Evolutionary conservation across 2,329 filamentous ascomycete species (phyloP), one percentile per base, ranked within the genome.

Genomic region (Fusarium zealandicum): DNA sequence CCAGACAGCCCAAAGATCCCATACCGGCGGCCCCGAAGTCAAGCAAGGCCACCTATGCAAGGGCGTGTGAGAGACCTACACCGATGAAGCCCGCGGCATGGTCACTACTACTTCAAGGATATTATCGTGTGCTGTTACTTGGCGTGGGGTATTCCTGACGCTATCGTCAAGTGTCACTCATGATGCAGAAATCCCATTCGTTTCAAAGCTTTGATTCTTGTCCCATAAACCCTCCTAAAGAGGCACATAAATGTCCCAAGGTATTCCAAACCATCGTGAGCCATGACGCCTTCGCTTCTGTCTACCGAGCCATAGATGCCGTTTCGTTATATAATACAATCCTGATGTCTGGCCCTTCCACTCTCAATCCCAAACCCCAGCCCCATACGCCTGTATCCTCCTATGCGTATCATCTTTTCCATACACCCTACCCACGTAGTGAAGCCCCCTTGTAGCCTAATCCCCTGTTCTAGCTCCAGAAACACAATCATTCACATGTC

Each of bases 221-320:
- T 37, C 44, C 13, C n/a, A 22, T 25, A 41, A 16, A 31, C 53
- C 45, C 38, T 54, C 11, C 36, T 49, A 39, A 31, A 25, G 31
- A 41, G 28, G 14, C 43, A 54, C 18, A 30, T 25, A 39, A 51
- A 39, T 33, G 30, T 44, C 44, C 32, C 14, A 20, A 46, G 40
- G 25, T 32, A 22, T 33, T 30, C 10, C 27, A 32, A 42, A 39
- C 16, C 27, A 58, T 61, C 36, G 53, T 54, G 22, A 61, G 45
- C 57, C 57, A 10, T 50, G 30, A 54, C 57, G 57, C 58, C 58
- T 46, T 61, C 47, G 48, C 57, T 41, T 40, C 44, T 38, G 25
- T 61, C 57, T 61, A 61, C 57, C 53, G 18, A 53, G 38, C 57
- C 57, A 35, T 58, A 61, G 51, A 42, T 61, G 48, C 46, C 20